Conservation (phyloP, 2,329 filamentous ascomycete species). For the Colletotrichum endophyticum region DNA sequence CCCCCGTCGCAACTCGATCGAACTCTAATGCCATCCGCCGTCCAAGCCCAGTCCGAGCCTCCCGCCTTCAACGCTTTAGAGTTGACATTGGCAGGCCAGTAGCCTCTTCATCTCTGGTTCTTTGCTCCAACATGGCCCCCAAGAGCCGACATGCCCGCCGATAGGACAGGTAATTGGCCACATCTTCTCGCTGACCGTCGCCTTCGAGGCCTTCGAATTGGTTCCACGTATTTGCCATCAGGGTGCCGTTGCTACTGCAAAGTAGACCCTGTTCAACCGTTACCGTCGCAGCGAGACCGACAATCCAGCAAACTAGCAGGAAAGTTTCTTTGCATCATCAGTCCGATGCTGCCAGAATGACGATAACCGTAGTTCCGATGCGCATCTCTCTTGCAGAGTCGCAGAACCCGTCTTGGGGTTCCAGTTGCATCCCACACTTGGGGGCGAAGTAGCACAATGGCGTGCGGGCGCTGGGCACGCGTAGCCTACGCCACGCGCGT, state of each 20-base stretch:
- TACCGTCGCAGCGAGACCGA: background rate
- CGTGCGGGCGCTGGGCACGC: slow-evolving; percentile 11
- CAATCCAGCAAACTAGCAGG: background rate
- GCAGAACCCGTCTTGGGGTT: background rate
- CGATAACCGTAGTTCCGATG: background rate
- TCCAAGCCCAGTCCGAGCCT: slow-evolving; percentile 1
- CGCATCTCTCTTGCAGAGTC: background rate
- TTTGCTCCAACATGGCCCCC: background rate
- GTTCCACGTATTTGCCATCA: background rate
- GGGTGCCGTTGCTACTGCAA: background rate
- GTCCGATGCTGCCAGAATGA: background rate
- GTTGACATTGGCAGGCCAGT: background rate
- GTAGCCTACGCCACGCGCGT: slow-evolving; percentile 1
- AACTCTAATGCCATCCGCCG: background rate
- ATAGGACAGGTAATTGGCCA: background rate
- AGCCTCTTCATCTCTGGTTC: background rate
- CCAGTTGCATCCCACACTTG: background rate
- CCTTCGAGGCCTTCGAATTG: background rate
- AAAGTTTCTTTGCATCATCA: background rate
- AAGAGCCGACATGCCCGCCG: background rate
- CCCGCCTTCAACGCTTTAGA: slow-evolving; percentile 3
- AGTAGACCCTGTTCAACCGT: background rate
- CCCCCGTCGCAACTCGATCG: background rate
- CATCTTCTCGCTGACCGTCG: background rate
- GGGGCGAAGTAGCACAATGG: slow-evolving; percentile 4